Conservation (phyloP, 1,139 yeast species). For the Taphrina betulina region DNA sequence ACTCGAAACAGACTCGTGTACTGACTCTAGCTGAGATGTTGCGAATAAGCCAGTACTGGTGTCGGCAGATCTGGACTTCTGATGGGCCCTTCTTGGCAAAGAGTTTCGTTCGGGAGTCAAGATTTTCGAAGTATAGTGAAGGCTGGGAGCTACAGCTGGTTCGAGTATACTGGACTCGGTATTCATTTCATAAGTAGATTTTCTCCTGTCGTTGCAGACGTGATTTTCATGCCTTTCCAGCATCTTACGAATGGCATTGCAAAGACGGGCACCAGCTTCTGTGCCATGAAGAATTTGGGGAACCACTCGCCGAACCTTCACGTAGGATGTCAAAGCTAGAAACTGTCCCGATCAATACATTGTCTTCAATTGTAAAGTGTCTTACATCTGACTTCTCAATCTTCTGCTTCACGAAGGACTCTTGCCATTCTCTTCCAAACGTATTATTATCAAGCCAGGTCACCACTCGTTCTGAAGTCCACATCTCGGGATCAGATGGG, state of each 20-base stretch:
- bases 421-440: conserved; percentile 30
- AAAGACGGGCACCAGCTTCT: conserved; percentile 27
- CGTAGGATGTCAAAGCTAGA: conserved; percentile 20
- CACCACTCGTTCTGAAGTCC: conserved; percentile 16
- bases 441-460: conserved; percentile 16
- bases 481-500: conserved; percentile 11
- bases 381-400: conserved; percentile 19
- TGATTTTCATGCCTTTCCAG: conserved; percentile 30
- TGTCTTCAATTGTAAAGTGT: neutral
- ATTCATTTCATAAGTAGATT: no score
- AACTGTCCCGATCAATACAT: conserved; percentile 5
- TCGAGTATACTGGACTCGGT: no score
- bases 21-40: no score
- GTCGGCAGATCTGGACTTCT: neutral
- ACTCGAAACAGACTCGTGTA: no score
- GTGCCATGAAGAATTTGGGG: conserved; percentile 11
- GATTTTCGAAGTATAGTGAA: no score
- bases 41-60: neutral
- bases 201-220: no score
- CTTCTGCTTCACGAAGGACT: conserved; percentile 3
- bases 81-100: no score
- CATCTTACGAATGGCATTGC: conserved; percentile 29
- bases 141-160: no score
- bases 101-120: no score
- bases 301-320: conserved; percentile 27